Conservation (phyloP, 2,329 filamentous ascomycete species). For the Microsporum canis region DNA sequence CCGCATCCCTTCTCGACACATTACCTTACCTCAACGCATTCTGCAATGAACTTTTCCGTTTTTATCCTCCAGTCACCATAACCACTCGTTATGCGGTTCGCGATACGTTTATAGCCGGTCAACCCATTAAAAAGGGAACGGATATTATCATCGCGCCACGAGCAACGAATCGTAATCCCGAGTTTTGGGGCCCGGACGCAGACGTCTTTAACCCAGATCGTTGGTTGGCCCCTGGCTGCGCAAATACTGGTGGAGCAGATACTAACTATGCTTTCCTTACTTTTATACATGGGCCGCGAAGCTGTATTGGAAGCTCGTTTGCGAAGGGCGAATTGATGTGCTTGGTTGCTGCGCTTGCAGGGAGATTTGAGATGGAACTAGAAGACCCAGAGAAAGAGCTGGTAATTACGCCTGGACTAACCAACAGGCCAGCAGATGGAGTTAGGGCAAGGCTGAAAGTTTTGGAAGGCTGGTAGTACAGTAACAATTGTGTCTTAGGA, state of each 20-base stretch:
- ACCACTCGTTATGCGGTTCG: slow-evolving; percentile 55
- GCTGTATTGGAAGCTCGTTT: slow-evolving; percentile 74
- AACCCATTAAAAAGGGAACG: slow-evolving; percentile 59
- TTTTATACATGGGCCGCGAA: slow-evolving; percentile 75
- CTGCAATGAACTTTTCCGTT: slow-evolving; percentile 63
- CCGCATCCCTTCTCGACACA: slow-evolving; percentile 48
- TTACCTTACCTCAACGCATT: slow-evolving; percentile 73
- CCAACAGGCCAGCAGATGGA: slow-evolving; percentile 60
- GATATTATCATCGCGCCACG: slow-evolving; percentile 52
- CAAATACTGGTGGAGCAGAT: slow-evolving; percentile 57
- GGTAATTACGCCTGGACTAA: slow-evolving; percentile 57
- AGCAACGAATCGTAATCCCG: slow-evolving; percentile 58
- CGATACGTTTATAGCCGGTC: slow-evolving; percentile 55
- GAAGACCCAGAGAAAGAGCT: slow-evolving; percentile 53
- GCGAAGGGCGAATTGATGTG: slow-evolving; percentile 77
- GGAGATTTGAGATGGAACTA: slow-evolving; percentile 56
- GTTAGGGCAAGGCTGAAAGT: slow-evolving; percentile 56
- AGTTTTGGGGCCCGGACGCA: slow-evolving; percentile 68
- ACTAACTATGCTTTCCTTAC: slow-evolving; percentile 70
- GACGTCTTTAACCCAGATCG: slow-evolving; percentile 66
- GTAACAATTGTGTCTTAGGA: not conserved
- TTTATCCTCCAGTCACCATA: slow-evolving; percentile 58
- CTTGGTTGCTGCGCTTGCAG: slow-evolving; percentile 64
- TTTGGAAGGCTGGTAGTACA: slow-evolving; percentile 52
- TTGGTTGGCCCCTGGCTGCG: slow-evolving; percentile 47